Percentiles rank a stretch among this genome's conserved stretches.
phyloP scores from a whole-genome alignment of 164 flowering plant genomes.

The Dillenia suffruticosa region DNA sequence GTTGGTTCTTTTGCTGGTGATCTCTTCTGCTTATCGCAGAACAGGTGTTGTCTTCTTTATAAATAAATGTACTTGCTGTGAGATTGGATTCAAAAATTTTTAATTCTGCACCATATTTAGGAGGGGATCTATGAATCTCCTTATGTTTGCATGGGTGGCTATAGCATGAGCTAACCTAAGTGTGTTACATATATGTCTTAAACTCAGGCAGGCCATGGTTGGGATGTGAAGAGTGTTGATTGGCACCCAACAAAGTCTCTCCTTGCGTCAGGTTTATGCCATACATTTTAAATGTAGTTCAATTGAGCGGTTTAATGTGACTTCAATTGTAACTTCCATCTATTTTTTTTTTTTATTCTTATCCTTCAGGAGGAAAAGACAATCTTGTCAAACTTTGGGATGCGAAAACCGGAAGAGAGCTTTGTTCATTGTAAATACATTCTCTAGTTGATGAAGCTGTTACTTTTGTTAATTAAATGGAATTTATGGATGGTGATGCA shows the following conservation, averaged over 20 bases:
- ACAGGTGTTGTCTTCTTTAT: background rate
- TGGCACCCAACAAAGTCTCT: slow-evolving; percentile 99
- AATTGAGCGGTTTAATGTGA: background rate
- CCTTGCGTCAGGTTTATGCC: slow-evolving; percentile 73
- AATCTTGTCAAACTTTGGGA: slow-evolving; percentile 99
- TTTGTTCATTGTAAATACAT: slow-evolving; percentile 79
- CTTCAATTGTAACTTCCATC: too few species aligned
- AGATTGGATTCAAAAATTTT: too few species aligned
- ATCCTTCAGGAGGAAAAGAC: slow-evolving; percentile 84
- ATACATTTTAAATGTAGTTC: background rate
- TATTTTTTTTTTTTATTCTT: too few species aligned
- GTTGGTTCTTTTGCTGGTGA: too few species aligned
- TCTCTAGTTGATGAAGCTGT: background rate
- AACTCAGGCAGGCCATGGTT: slow-evolving; percentile 99
- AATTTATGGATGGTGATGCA: slow-evolving; percentile 6
- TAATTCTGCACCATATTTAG: too few species aligned
- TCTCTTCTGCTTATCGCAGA: too few species aligned
- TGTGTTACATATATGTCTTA: slow-evolving; percentile 36
- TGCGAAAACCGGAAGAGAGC: slow-evolving; percentile 89
- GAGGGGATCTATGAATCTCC: too few species aligned
- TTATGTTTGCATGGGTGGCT: too few species aligned
- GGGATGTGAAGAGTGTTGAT: slow-evolving; percentile 99
- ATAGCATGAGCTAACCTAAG: slow-evolving; percentile 36
- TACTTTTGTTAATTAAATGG: background rate
- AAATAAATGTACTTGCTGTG: background rate